These are phyloP conservation scores for Notholithocarpus densiflorus DNA, from an alignment of 306 rosid species.

Conservation along the genomic window DNA sequence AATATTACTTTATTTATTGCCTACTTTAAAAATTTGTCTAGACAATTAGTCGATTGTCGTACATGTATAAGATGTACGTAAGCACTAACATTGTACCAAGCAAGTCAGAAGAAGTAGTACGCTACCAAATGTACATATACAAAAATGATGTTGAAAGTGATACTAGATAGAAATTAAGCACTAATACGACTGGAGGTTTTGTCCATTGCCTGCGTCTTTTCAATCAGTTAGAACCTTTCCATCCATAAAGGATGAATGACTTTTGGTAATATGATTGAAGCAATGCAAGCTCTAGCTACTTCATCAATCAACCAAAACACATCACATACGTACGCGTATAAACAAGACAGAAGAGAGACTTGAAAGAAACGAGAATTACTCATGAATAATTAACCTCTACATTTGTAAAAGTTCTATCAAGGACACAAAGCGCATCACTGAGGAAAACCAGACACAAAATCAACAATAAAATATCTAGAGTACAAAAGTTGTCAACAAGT, in stretches of 20 bases:
- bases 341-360: background rate
- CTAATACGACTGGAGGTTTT: background rate
- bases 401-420: background rate
- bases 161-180: too few species aligned
- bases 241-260: background rate
- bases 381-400: background rate
- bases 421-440: background rate
- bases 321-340: background rate
- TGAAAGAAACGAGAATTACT: background rate
- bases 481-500: background rate
- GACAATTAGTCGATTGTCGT: too few species aligned
- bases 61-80: too few species aligned
- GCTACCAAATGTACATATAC: too few species aligned
- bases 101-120: too few species aligned
- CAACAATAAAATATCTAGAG: background rate
- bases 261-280: background rate
- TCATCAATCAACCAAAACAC: background rate
- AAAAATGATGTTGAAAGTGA: too few species aligned
- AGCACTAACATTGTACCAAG: too few species aligned
- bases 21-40: too few species aligned
- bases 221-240: background rate
- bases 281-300: background rate
- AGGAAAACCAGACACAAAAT: background rate
- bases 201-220: background rate
- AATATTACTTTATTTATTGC: too few species aligned